These are phyloP conservation scores for Garcia nutans DNA, from an alignment of 345 rosid genomes.

Conservation along the genomic window DNA sequence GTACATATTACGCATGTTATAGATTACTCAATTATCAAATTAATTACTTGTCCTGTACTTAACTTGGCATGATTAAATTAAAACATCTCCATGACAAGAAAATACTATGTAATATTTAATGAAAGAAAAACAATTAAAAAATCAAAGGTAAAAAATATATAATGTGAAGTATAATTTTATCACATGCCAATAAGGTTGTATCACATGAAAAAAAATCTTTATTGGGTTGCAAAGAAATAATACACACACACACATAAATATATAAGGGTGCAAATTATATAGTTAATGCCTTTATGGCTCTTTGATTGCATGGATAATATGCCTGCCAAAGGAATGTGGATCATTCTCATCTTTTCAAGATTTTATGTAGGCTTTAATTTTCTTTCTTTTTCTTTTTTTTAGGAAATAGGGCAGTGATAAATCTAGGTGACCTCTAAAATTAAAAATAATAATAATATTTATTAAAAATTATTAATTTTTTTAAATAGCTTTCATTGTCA, in stretches of 20 bases:
- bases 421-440: too few species aligned
- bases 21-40: background rate
- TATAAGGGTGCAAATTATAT: background rate
- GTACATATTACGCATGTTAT: background rate
- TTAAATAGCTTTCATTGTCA: too few species aligned
- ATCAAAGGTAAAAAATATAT: too few species aligned
- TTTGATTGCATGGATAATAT: background rate
- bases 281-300: background rate
- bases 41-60: conserved; percentile 1
- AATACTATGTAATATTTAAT: background rate
- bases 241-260: too few species aligned
- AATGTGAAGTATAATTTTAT: too few species aligned
- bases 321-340: conserved; percentile 10
- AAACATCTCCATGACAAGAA: background rate
- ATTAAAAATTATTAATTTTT: too few species aligned
- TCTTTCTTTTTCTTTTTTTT: too few species aligned
- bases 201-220: background rate
- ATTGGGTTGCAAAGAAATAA: background rate
- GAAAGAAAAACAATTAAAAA: too few species aligned
- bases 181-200: background rate
- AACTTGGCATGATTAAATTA: background rate
- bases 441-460: too few species aligned
- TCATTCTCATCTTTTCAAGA: background rate
- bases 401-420: too few species aligned
- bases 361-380: background rate